A percentile compares a stretch with the other conserved stretches of the same genome.
Conservation (phyloP, 352 stramenopile genomes). For the Phytopythium aichiense region DNA sequence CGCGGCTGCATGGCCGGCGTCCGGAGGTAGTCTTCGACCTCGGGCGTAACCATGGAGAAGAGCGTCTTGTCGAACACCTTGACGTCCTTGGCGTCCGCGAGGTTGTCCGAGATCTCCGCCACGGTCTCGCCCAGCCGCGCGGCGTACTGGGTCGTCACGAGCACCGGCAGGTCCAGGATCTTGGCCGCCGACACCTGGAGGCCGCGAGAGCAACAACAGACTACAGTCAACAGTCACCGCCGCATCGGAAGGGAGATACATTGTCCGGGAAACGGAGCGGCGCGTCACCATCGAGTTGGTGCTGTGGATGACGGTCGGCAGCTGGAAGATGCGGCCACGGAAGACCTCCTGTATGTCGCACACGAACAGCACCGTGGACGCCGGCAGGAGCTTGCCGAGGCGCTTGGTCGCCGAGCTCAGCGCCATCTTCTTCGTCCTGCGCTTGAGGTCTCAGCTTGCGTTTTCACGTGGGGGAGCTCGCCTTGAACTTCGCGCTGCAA, state of each 20-base stretch:
- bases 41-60: conserved; percentile 97
- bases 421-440: conserved; percentile 11
- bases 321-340: conserved; percentile 89
- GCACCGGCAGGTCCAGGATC: conserved; percentile 88
- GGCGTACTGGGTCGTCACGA: conserved; percentile 96
- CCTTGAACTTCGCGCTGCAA: no score
- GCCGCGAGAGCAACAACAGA: no score
- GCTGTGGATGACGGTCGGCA: conserved; percentile 88
- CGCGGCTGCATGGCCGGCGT: conserved; percentile 31
- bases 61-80: conserved; percentile 96
- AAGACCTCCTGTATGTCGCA: conserved; percentile 98
- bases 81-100: conserved; percentile 34
- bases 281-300: conserved; percentile 55
- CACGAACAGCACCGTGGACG: conserved; percentile 89
- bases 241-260: no score
- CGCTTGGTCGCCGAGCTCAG: conserved; percentile 23
- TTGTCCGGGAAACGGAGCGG: background rate
- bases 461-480: background rate
- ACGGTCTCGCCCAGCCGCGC: conserved; percentile 92
- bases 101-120: conserved; percentile 58
- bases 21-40: conserved; percentile 83
- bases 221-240: background rate
- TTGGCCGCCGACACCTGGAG: conserved; percentile 54
- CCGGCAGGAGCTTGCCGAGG: conserved; percentile 51
- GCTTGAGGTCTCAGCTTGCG: background rate